Base-by-base conservation (phyloP, 164 flowering plant species). In the Magnolia officinalis region DNA sequence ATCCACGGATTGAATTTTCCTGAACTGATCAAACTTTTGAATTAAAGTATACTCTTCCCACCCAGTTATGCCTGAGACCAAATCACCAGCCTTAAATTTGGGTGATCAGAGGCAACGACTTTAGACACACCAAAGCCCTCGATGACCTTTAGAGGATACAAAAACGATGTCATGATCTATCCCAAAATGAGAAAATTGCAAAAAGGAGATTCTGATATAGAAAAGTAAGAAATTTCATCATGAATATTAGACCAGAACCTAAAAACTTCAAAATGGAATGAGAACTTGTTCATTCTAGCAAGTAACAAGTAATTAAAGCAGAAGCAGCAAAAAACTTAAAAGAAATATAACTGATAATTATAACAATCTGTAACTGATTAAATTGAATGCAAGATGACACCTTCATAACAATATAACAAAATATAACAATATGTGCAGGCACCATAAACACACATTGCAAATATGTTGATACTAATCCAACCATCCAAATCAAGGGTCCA, bases 21-120 rank as follows among this genome's bases (percentile, higher is more conserved):
- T 86, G 77, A 88, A 71, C 70, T 86, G 90, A 11, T 76, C 80
- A 45, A 83, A 61, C 50, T 74, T 80, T 26, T 72, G 45, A 29
- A 91, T 79, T 77, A 89, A 81, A 78, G 82, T 88, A 81, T 91
- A 94, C 59, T 94, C 97, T 79, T 94, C 97, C 98, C 98, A 94
- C 0, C 95, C 91, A 72, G 90, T 90, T 0, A 89, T 8, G 61
- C 97, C 95, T 0, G 84, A 74, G 10, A 92, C 82, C 4, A 89
- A 65, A 63, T 94, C 97, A 0, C 95, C 98, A 2, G 84, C 78
- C 78, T 85, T 82, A 84, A 91, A 63, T 86, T 72, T 19, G 92
- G 88, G 71, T 87, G 69, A 74, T 89, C 90, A 21, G 97, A 92
- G 63, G 86, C 90, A 26, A 94, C 71, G 18, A 94, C 96, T 81